Evolutionary conservation across 2,329 filamentous ascomycete genomes (phyloP), one percentile per base, ranked within the genome.

Genomic region (Didymosphaeria variabile): DNA sequence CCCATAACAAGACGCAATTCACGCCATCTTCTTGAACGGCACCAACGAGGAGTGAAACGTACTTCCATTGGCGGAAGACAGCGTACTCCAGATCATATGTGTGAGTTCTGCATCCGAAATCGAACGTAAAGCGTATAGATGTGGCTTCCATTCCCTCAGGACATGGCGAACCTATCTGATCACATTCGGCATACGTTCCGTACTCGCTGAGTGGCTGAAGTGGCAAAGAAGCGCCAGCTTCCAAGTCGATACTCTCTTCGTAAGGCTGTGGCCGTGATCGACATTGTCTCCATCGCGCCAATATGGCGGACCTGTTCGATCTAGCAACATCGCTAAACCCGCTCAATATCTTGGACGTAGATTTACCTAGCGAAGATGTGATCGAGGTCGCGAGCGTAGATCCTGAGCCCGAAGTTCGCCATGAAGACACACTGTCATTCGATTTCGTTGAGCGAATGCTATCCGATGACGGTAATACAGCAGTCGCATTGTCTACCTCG

Each of bases 1-100:
- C 67, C 81, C 85, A 71, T 21, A 55, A 34, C 17, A 44, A 13
- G 9, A 15, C 29, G 12, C 52, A 55, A 12, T 31, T 32, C 86
- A 88, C 70, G 92, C 97, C 83, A 88, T 97, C 69, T 93, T 97
- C 82, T 92, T 94, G 79, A 2, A 57, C 8, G 92, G 96, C 87
- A 92, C 93, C 57, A 92, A 97, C 86, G 92, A 97, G 86, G 88
- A 97, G 66, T 26, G 49, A 29, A 1, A 68, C 45, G 10, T 59
- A 55, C 3, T 53, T 42, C 67, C 66, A 67, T n/a, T 45, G 38
- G 19, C 59, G 54, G 29, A 65, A 67, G 13, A 55, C 61, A 9
- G 17, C 40, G 42, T 66, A 68, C 5, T 63, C 57, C 9, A 70
- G 58, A 13, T 36, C 23, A 38, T 66, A 67, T 19, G 34, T 44